These are phyloP conservation scores for Erysimum cheiri DNA, from an alignment of 441 rosid genomes.

Conservation along the genomic window DNA sequence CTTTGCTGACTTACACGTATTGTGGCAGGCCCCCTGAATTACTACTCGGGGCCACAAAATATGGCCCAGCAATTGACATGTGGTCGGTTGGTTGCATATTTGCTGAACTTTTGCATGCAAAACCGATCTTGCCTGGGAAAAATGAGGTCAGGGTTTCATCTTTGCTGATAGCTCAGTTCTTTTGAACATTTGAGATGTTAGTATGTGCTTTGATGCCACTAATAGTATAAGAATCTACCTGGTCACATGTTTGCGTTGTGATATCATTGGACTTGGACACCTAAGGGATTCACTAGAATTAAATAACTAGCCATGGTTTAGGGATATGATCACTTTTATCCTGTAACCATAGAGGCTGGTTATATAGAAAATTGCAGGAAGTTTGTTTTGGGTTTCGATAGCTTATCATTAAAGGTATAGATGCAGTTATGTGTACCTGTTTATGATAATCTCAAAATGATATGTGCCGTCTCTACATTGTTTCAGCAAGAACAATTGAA, in stretches of 20 bases:
- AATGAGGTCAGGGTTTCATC: constrained; percentile 68
- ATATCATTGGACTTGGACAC: not conserved
- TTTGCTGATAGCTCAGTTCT: constrained; percentile 20
- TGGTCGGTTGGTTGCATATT: constrained; percentile 98
- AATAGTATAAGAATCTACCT: constrained; percentile 20
- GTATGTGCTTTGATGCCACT: constrained; percentile 11
- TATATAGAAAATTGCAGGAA: constrained; percentile 5
- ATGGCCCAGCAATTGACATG: constrained; percentile 98
- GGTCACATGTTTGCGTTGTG: constrained; percentile 12
- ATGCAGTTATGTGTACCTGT: not conserved
- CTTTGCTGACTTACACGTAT: constrained; percentile 27
- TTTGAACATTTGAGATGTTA: constrained; percentile 2
- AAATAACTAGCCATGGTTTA: not conserved
- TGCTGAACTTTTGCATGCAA: constrained; percentile 92
- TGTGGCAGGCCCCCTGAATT: constrained; percentile 87
- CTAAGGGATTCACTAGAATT: not conserved
- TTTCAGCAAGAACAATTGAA: constrained; percentile 90
- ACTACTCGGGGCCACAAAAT: constrained; percentile 92
- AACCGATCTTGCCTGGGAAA: constrained; percentile 92
- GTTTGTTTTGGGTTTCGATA: constrained; percentile 3
- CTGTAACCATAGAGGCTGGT: constrained; percentile 14
- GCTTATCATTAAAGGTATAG: not conserved
- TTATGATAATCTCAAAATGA: constrained; percentile 4
- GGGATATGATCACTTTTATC: constrained; percentile 4
- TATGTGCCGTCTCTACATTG: not conserved